Evolutionary conservation across 148 eudicot genomes (phyloP).

Genomic region (Cornus kousa): DNA sequence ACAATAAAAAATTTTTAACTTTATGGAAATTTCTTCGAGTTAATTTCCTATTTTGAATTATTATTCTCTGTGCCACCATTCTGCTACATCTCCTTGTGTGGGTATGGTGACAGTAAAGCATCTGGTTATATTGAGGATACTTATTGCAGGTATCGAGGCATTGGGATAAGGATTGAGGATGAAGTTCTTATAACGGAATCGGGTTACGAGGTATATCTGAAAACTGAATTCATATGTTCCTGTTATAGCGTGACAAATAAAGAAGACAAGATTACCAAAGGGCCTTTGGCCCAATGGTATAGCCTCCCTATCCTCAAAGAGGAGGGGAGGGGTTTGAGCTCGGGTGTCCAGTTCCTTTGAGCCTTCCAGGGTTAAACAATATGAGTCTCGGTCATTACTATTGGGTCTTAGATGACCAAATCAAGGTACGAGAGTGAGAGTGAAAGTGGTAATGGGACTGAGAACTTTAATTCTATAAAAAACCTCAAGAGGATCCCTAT

Average conservation of each 20-base stretch:
- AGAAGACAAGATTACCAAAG: too few species aligned
- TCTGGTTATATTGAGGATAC: not conserved
- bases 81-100: not conserved
- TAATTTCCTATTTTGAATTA: not conserved
- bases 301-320: too few species aligned
- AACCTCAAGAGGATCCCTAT: not conserved
- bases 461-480: not conserved
- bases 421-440: too few species aligned
- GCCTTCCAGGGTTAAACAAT: not conserved
- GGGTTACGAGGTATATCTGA: constrained; percentile 69
- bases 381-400: not conserved
- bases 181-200: constrained; percentile 88
- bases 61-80: not conserved
- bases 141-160: constrained; percentile 75
- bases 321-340: too few species aligned
- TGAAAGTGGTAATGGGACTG: too few species aligned
- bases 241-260: not conserved
- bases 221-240: not conserved
- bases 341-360: too few species aligned
- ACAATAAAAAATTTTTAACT: not conserved
- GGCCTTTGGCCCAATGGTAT: too few species aligned
- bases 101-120: not conserved
- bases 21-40: not conserved
- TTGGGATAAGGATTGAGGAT: constrained; percentile 93
- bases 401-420: not conserved